phyloP scores from a whole-genome alignment of 148 eudicot species.

The Vaccinium vitisidaea region DNA sequence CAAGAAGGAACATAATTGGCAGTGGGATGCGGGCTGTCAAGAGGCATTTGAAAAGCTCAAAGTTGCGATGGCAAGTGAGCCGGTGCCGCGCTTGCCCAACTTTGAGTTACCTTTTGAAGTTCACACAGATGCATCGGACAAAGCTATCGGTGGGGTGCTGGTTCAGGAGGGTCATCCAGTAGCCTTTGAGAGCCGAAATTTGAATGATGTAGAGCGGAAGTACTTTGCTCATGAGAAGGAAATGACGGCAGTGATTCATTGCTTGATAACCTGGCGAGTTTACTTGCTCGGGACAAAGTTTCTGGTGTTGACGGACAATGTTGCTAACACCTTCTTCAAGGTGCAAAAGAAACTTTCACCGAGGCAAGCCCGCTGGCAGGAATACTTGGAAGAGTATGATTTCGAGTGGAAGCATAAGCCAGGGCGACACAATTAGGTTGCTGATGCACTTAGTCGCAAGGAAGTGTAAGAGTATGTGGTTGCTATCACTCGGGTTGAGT shows the following conservation, averaged over 20 bases:
- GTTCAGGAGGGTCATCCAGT: no score
- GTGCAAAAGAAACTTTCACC: slow-evolving; percentile 12
- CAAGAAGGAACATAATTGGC: background rate
- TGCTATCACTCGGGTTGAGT: no score
- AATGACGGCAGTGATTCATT: background rate
- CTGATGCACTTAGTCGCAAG: slow-evolving; percentile 6
- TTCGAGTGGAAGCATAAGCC: slow-evolving; percentile 9
- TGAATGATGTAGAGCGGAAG: no score
- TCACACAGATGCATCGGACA: no score
- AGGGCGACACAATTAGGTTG: slow-evolving; percentile 10
- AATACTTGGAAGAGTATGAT: background rate
- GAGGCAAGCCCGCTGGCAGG: slow-evolving; percentile 14
- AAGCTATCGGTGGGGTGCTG: no score
- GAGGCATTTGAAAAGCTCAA: background rate
- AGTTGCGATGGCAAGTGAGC: background rate
- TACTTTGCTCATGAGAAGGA: slow-evolving; percentile 10
- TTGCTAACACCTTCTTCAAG: slow-evolving; percentile 7
- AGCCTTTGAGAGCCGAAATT: no score
- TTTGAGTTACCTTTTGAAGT: no score
- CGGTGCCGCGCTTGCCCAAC: background rate
- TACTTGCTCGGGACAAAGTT: slow-evolving; percentile 6
- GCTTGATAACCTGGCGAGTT: background rate
- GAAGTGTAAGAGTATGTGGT: background rate
- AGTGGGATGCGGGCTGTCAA: background rate
- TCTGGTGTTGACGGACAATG: slow-evolving; percentile 3